Conservation (phyloP, 2,329 filamentous ascomycete species). For the Sarocladiaceae sp. region DNA sequence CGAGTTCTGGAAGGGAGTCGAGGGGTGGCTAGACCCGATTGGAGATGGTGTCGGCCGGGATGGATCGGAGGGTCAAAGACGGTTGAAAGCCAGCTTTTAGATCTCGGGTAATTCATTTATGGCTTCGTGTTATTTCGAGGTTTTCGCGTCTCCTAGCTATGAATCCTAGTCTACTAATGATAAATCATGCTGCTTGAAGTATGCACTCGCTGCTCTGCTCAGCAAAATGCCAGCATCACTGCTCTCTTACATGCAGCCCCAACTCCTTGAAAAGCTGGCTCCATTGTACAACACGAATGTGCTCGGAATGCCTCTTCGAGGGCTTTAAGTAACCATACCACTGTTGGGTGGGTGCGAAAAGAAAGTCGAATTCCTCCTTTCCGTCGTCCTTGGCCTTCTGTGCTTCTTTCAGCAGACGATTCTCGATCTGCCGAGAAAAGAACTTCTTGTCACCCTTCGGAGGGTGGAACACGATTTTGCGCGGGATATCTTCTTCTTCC, state of each 20-base stretch:
- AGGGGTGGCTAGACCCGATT: no score
- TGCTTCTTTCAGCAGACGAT: constrained; percentile 39
- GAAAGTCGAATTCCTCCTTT: constrained; percentile 21
- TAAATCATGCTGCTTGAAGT: no score
- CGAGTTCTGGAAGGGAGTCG: no score
- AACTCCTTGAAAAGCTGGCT: constrained; percentile 30
- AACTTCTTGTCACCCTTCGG: constrained; percentile 25
- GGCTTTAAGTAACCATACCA: constrained; percentile 47
- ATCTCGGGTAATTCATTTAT: no score
- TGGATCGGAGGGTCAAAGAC: no score
- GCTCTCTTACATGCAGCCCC: neutral
- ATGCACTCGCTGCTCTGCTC: neutral
- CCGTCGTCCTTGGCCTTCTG: constrained; percentile 5
- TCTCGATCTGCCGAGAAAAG: constrained; percentile 29
- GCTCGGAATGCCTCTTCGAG: constrained; percentile 45
- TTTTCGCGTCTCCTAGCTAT: no score
- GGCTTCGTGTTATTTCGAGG: no score
- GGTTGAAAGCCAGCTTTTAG: no score
- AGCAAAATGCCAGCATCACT: neutral
- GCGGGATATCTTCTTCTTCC: constrained; percentile 17
- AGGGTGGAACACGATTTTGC: constrained; percentile 43
- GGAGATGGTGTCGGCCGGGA: no score
- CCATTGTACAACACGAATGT: constrained; percentile 43
- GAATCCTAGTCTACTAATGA: no score
- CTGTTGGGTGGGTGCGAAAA: constrained; percentile 41